Evolutionary conservation across 345 rosid species (phyloP), one percentile per base, ranked within the genome.

Genomic region (Eutrema yunnanense): DNA sequence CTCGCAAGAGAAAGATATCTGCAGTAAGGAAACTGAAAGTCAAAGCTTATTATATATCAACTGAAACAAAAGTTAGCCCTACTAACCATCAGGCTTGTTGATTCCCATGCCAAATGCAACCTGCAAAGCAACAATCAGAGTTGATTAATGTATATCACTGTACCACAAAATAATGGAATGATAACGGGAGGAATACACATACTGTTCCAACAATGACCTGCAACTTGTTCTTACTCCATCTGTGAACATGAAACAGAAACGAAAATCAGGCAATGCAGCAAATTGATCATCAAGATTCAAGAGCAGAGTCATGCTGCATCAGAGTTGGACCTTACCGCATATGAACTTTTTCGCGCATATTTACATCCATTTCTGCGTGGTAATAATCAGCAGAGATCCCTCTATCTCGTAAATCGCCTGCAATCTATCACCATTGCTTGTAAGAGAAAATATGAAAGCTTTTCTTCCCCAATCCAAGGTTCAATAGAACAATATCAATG

Each of bases 51-150:
- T 22, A 22, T 22, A 22, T 22, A 22, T 22, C 26, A 22, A 22
- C 26, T 22, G 26, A 22, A 22, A 22, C 26, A 22, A 22, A 61
- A 52, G 8, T 58, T 68, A 48, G 70, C 60, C 54, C 40, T 66
- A 83, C 89, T 81, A 67, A 90, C 98, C 98, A 87, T 94, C 98
- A 53, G 98, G 98, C 79, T 94, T 94, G 87, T 94, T 94, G 82
- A 94, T 91, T 78, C 98, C 98, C 98, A 94, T 94, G 16, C 98
- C 98, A 86, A 94, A 94, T 34, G 98, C 98, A 78, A 94, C 98
- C 98, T 94, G 83, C 29, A 63, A 77, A 32, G 37, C 14, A 72
- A 77, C 59, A 32, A 70, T 38, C 30, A 61, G 5, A 69, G 54
- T 73, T 72, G 62, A 62, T 16, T 16, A 6, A 29, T 29, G 51